These are phyloP conservation scores for Aureobasidium melanogenum DNA, from an alignment of 2,329 filamentous ascomycete genomes.

Conservation along the genomic window DNA sequence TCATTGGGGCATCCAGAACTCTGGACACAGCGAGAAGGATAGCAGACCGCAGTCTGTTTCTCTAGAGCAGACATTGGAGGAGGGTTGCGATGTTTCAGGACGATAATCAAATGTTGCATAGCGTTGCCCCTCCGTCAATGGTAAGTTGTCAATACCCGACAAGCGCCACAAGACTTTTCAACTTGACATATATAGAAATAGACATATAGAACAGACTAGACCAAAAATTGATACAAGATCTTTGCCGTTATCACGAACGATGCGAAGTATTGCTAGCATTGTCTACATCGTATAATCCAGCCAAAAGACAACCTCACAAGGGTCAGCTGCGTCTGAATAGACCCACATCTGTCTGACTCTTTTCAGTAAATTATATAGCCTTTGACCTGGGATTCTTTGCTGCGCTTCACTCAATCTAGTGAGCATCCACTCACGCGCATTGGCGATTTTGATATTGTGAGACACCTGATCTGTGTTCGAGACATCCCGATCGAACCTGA, in stretches of 20 bases:
- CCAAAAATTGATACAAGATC: no score
- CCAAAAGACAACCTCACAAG: neutral
- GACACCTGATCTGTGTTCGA: neutral
- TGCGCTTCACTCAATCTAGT: neutral
- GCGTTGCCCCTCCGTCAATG: no score
- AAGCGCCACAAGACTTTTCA: no score
- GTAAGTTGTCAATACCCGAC: no score
- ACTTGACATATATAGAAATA: no score
- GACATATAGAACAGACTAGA: no score
- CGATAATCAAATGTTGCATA: neutral
- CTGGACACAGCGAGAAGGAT: neutral
- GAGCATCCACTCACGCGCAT: neutral
- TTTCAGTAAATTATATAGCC: neutral
- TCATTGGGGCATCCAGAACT: slow-evolving; percentile 12
- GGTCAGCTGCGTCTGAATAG: neutral
- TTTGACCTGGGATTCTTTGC: neutral
- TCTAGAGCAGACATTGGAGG: neutral
- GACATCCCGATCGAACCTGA: neutral
- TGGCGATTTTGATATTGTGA: neutral
- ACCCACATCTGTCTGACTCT: neutral
- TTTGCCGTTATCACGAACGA: no score
- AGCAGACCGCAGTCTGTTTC: no score
- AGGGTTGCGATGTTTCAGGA: neutral
- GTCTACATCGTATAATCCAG: neutral
- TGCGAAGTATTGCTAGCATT: no score